Evolutionary conservation across 31 red algal species (phyloP), one percentile per base, ranked within the genome.

Genomic region (Porphyra umbilicalis): DNA sequence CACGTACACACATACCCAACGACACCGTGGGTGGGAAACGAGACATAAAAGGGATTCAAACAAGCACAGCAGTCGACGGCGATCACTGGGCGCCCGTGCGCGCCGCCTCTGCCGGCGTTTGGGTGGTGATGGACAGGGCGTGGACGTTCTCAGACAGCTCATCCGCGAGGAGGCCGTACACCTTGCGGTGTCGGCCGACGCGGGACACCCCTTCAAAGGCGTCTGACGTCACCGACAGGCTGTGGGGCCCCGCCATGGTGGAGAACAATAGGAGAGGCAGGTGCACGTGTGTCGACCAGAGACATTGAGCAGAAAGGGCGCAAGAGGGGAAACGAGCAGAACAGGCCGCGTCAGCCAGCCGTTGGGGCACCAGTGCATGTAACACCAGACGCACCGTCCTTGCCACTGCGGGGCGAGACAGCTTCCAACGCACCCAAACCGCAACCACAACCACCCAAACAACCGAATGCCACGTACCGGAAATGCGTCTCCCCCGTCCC

Each of bases 401-500:
- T 6, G 7, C 7, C 38, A 6, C 38, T 9, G 38, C 38, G 38
- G 7, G 38, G 38, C 38, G 7, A 39, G 38, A 9, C 38, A 9
- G 38, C 38, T n/a, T n/a, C n/a, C n/a, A n/a, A n/a, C n/a, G n/a
- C 38, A 39, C 38, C 38, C 38, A 39, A 39, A 39, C 38, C 7
- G 7, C 6, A 11, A 13, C 44, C 44, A 20, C 44, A 11, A 20
- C 44, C 44, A 67, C 4, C 3, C 44, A 67, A 11, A 67, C 13
- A 11, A 16, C 13, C 44, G 25, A 11, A 13, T 20, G 15, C 44
- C 44, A 67, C 42, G 57, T 71, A 39, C 34, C 81, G 81, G 75
- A 94, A 94, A 76, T 94, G 92, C 11, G 92, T 94, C 71, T 94
- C 92, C 13, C 83, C 88, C 29, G 77, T 40, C 9, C 81, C 81